A percentile compares a stretch with the other conserved stretches of the same genome.
phyloP scores from a whole-genome alignment of 352 stramenopile species.

The Elongisporangium anandrum region DNA sequence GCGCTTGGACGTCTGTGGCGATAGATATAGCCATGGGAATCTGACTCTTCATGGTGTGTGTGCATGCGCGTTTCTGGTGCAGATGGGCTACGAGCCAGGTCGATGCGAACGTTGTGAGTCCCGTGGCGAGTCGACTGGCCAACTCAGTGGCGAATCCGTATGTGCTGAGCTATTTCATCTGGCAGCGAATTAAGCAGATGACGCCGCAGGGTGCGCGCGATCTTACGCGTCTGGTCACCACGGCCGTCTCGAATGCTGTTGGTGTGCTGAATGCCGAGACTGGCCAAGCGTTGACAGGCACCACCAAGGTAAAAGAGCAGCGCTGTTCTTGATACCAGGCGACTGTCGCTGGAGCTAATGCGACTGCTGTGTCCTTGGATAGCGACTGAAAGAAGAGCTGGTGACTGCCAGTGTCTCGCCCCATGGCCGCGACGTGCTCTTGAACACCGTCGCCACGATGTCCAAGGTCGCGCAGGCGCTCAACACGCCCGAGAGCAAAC shows the following conservation, averaged over 20 bases:
- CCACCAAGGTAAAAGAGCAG: conserved; percentile 18
- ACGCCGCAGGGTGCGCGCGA: conserved; percentile 71
- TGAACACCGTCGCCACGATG: conserved; percentile 59
- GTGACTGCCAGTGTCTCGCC: conserved; percentile 41
- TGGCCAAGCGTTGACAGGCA: conserved; percentile 26
- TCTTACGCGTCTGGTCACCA: conserved; percentile 57
- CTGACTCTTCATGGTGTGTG: neutral
- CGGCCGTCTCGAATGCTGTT: conserved; percentile 47
- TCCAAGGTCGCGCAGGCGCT: conserved; percentile 66
- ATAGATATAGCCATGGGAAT: neutral
- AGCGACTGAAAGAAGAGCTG: conserved; percentile 47
- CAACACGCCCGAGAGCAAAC: conserved; percentile 67
- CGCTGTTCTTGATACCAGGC: neutral
- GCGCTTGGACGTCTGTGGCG: neutral
- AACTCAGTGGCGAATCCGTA: conserved; percentile 74
- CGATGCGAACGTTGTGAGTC: conserved; percentile 54
- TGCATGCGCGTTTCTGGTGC: neutral
- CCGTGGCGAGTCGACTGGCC: conserved; percentile 43
- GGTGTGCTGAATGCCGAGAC: conserved; percentile 49
- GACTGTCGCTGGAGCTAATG: neutral
- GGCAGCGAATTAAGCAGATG: conserved; percentile 66
- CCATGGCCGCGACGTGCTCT: conserved; percentile 49
- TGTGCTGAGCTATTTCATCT: conserved; percentile 70
- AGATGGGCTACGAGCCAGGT: conserved; percentile 53
- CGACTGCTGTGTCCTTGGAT: neutral